Percentiles rank a stretch among this genome's conserved stretches.
phyloP scores from a whole-genome alignment of 257 asterid genomes.

The Nicotiana tabacum region DNA sequence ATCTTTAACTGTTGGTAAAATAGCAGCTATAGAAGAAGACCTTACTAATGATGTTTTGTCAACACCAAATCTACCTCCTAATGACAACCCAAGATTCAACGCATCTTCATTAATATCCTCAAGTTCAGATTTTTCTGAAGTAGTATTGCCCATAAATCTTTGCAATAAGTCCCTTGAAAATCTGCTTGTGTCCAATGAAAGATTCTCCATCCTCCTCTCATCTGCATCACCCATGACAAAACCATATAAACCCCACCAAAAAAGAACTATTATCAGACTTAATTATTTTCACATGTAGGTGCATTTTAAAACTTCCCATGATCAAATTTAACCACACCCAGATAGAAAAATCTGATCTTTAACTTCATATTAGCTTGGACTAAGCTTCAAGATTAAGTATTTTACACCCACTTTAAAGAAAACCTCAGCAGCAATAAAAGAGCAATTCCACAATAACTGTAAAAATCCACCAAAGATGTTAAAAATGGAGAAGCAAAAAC shows the following conservation, averaged over 20 bases:
- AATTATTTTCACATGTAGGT: constrained; percentile 11
- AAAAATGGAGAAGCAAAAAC: background rate
- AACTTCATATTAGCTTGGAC: constrained; percentile 38
- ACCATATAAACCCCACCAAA: constrained; percentile 12
- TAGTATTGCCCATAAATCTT: constrained; percentile 52
- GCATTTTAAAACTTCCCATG: constrained; percentile 33
- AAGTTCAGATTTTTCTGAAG: constrained; percentile 15
- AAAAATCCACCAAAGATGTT: background rate
- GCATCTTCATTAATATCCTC: constrained; percentile 41
- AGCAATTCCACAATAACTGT: background rate
- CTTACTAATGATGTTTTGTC: constrained; percentile 60
- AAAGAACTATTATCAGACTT: constrained; percentile 13
- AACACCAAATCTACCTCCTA: constrained; percentile 91
- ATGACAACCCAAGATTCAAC: constrained; percentile 84
- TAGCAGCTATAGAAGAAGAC: constrained; percentile 73
- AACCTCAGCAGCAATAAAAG: background rate
- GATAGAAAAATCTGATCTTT: constrained; percentile 25
- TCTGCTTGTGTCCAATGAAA: constrained; percentile 40
- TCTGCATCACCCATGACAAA: constrained; percentile 48
- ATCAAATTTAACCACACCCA: constrained; percentile 34
- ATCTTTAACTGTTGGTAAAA: constrained; percentile 60
- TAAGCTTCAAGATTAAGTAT: constrained; percentile 25
- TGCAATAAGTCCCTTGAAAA: constrained; percentile 71
- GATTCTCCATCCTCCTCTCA: constrained; percentile 55
- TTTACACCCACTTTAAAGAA: background rate